A percentile compares a stretch with the other conserved stretches of the same genome.
phyloP scores from a whole-genome alignment of 2,329 filamentous ascomycete species.

The Emericellopsis atlantica region DNA sequence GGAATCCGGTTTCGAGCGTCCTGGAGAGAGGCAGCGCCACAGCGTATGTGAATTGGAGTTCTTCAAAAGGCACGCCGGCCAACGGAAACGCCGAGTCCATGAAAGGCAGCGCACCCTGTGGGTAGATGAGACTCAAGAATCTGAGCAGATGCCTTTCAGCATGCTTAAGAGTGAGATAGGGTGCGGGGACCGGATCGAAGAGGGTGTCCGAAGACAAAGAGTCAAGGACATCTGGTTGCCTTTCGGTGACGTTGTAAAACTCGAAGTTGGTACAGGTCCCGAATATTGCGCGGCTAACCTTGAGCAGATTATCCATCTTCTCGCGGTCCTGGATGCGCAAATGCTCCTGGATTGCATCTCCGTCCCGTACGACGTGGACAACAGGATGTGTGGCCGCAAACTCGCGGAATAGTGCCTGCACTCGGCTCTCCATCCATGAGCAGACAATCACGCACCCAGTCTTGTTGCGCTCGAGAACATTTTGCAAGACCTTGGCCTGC shows the following conservation, averaged over 20 bases:
- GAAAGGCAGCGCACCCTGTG: constrained; percentile 39
- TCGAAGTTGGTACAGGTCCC: constrained; percentile 60
- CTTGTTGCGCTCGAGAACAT: constrained; percentile 44
- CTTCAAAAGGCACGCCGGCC: constrained; percentile 45
- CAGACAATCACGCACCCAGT: constrained; percentile 58
- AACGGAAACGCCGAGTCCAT: constrained; percentile 54
- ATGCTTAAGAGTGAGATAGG: constrained; percentile 55
- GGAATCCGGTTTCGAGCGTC: constrained; percentile 37
- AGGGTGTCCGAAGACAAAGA: constrained; percentile 4
- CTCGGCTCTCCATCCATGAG: constrained; percentile 54
- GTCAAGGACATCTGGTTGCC: constrained; percentile 13
- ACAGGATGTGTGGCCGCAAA: constrained; percentile 56
- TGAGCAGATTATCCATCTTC: constrained; percentile 45
- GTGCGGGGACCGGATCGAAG: constrained; percentile 22
- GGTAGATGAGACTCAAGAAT: constrained; percentile 50
- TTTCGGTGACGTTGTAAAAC: constrained; percentile 63
- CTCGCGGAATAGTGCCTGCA: constrained; percentile 46
- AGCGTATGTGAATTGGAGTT: constrained; percentile 54
- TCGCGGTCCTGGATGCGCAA: constrained; percentile 41
- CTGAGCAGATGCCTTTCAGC: constrained; percentile 58
- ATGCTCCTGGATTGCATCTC: constrained; percentile 50
- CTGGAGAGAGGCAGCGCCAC: constrained; percentile 47
- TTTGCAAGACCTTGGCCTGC: constrained; percentile 49
- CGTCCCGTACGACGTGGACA: constrained; percentile 56
- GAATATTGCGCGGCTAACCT: constrained; percentile 44